Conservation (phyloP, 805 yeast species). For the Candida sithepensis region DNA sequence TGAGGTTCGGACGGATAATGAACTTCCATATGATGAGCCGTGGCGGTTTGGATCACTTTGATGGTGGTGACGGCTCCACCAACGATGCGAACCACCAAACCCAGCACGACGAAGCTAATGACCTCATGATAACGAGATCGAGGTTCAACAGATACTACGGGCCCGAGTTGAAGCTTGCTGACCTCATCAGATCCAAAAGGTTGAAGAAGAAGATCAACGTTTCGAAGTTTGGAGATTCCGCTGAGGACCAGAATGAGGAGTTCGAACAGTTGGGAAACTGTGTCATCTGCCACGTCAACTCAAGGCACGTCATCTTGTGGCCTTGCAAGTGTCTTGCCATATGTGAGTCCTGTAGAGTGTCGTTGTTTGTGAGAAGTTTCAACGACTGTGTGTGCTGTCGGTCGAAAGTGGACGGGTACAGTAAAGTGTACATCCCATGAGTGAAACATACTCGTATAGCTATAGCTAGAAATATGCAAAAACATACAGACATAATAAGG, state of each 20-base stretch:
- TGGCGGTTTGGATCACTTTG: background rate
- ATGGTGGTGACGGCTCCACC: background rate
- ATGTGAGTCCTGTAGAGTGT: conserved; percentile 78
- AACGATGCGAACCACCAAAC: background rate
- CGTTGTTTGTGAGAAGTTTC: conserved; percentile 68
- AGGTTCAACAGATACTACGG: conserved; percentile 21
- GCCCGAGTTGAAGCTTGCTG: conserved; percentile 24
- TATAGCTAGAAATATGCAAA: background rate
- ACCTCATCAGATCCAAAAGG: conserved; percentile 25
- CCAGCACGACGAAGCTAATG: background rate
- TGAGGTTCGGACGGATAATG: conserved; percentile 25
- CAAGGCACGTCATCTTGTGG: conserved; percentile 81
- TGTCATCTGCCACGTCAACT: conserved; percentile 75
- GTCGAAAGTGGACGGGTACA: conserved; percentile 62
- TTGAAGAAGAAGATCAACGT: background rate
- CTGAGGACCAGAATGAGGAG: conserved; percentile 23
- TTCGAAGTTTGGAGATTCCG: background rate
- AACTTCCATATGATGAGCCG: conserved; percentile 24
- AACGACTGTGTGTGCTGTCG: conserved; percentile 85
- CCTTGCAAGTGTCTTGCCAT: conserved; percentile 89
- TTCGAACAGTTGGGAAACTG: conserved; percentile 45
- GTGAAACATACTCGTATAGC: background rate
- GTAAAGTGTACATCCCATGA: conserved; percentile 56
- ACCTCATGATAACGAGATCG: conserved; percentile 26
- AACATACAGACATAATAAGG: too few relatives aligned